A percentile compares a stretch with the other conserved stretches of the same genome.
phyloP scores from a whole-genome alignment of 2,329 filamentous ascomycete species.

The Aureobasidium sp. region DNA sequence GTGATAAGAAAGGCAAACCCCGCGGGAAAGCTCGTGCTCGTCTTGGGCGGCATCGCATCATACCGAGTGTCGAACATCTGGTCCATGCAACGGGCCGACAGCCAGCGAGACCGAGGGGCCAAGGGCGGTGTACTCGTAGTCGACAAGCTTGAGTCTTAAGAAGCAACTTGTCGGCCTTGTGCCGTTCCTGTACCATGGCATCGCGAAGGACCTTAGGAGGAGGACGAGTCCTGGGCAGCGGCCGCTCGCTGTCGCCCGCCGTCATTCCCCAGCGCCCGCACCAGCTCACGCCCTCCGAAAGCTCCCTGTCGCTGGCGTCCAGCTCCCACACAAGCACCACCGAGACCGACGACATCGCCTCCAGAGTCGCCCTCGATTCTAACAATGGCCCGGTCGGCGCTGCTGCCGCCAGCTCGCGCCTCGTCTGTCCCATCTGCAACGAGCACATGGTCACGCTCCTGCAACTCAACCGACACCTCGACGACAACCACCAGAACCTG shows the following conservation, averaged over 20 bases:
- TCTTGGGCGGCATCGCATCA: not conserved
- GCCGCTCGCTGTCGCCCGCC: slow-evolving; percentile 68
- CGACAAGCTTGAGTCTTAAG: not conserved
- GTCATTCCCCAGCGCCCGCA: slow-evolving; percentile 32
- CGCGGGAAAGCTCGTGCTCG: not conserved
- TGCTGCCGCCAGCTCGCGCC: slow-evolving; percentile 53
- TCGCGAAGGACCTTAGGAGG: slow-evolving; percentile 75
- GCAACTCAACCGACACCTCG: slow-evolving; percentile 55
- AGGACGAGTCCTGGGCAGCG: slow-evolving; percentile 82
- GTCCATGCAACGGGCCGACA: slow-evolving; percentile 8
- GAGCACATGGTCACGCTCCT: slow-evolving; percentile 74
- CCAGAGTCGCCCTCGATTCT: slow-evolving; percentile 65
- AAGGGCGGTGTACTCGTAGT: slow-evolving; percentile 9
- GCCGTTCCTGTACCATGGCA: slow-evolving; percentile 51
- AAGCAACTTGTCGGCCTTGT: not conserved
- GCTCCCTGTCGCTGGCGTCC: slow-evolving; percentile 59
- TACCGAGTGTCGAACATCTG: not conserved
- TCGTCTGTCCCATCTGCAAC: slow-evolving; percentile 94
- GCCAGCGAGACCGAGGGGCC: not conserved
- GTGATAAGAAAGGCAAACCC: slow-evolving; percentile 8
- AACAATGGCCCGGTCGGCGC: slow-evolving; percentile 42
- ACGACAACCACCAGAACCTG: slow-evolving; percentile 83
- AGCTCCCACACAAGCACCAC: slow-evolving; percentile 67
- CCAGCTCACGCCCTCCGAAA: slow-evolving; percentile 56
- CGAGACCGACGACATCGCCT: slow-evolving; percentile 67